Evolutionary conservation across 257 asterid species (phyloP).

Genomic region (Nicotiana noctiflora): DNA sequence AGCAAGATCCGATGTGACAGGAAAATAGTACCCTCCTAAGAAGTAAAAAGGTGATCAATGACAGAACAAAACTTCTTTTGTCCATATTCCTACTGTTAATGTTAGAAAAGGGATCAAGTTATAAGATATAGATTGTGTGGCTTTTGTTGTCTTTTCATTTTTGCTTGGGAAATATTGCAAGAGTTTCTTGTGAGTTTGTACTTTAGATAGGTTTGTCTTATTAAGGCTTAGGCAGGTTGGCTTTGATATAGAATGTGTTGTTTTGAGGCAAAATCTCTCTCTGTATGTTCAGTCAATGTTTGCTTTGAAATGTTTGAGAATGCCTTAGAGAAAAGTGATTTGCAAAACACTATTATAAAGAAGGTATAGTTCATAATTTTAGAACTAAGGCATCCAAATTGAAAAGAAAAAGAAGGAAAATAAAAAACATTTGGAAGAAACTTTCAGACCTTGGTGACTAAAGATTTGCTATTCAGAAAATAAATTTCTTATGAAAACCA

Average conservation of each 20-base stretch:
- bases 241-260: background rate
- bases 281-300: background rate
- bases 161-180: constrained; percentile 1
- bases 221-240: background rate
- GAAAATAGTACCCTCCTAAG: background rate
- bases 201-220: background rate
- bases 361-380: no score
- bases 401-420: no score
- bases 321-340: no score
- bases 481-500: no score
- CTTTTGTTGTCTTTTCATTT: background rate
- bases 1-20: background rate
- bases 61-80: constrained; percentile 9
- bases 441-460: no score
- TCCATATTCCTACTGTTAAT: constrained; percentile 8
- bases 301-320: no score
- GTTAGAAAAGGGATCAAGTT: background rate
- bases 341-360: no score
- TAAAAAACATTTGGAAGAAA: no score
- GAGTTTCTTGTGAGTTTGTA: background rate
- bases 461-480: no score
- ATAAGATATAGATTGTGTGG: background rate
- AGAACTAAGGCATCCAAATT: no score
- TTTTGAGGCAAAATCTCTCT: background rate
- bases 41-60: constrained; percentile 7